These are phyloP conservation scores for Stephania cephalantha DNA, from an alignment of 164 flowering plant genomes.

Conservation along the genomic window DNA sequence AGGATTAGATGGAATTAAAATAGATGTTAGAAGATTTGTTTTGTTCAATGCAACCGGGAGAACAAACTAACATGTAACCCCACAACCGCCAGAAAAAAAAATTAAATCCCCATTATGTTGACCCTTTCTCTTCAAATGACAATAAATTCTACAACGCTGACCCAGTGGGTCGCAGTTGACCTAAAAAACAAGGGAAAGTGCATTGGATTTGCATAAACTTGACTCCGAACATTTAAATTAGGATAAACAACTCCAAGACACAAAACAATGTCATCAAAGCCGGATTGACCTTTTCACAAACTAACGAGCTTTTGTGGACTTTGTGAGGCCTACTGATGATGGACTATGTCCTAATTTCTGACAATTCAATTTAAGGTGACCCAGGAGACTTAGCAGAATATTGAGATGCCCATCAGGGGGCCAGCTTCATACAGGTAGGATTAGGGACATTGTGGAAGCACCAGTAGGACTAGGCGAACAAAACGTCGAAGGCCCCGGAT, in stretches of 20 bases:
- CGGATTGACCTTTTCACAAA: not conserved
- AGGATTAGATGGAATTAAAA: not conserved
- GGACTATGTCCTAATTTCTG: not conserved
- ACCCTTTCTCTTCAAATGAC: not conserved
- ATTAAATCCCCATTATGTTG: not conserved
- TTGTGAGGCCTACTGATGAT: not conserved
- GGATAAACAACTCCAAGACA: not conserved
- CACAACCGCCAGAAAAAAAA: not conserved
- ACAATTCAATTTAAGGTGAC: not conserved
- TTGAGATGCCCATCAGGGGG: constrained; percentile 6
- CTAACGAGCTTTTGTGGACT: not conserved
- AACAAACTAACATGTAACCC: not conserved
- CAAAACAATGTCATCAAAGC: not conserved
- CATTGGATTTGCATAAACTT: not conserved
- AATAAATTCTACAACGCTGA: not conserved
- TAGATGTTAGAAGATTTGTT: not conserved
- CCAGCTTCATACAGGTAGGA: not conserved
- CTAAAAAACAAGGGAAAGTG: not conserved
- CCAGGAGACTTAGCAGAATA: not conserved
- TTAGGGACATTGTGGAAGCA: constrained; percentile 2
- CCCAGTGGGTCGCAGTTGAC: not conserved
- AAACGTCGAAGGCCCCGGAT: not conserved
- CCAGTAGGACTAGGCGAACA: not conserved
- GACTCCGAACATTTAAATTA: not conserved
- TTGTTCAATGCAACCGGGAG: not conserved